A percentile compares a stretch with the other conserved stretches of the same genome.
Evolutionary conservation across 495 filamentous ascomycete genomes (phyloP).

Genomic region (Tuber calosporum): DNA sequence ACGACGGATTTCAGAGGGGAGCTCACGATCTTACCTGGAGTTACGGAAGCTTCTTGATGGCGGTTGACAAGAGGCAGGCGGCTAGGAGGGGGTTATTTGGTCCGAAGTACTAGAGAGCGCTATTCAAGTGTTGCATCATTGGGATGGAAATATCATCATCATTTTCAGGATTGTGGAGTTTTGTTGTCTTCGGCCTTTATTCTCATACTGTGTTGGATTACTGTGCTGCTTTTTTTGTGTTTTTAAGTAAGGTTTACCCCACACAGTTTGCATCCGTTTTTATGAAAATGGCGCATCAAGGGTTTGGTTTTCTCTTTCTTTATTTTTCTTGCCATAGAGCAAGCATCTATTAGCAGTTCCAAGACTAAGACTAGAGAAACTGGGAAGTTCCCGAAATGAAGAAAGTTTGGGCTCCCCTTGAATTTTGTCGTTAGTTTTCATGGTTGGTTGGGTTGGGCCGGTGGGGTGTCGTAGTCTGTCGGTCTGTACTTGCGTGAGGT

Average conservation of each 20-base stretch:
- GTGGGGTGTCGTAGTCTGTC: background rate
- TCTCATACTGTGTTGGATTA: background rate
- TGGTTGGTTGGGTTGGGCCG: background rate
- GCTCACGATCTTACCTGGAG: slow-evolving; percentile 47
- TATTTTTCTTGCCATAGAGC: background rate
- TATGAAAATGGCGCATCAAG: background rate
- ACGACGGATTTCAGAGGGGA: slow-evolving; percentile 42
- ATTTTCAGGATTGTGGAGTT: background rate
- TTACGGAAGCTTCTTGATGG: slow-evolving; percentile 44
- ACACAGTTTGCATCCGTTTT: background rate
- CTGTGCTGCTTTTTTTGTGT: background rate
- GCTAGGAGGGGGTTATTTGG: slow-evolving; percentile 12
- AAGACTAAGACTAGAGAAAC: background rate
- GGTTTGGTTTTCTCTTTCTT: background rate
- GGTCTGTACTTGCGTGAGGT: background rate
- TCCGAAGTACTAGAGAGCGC: background rate
- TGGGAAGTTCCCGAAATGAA: background rate
- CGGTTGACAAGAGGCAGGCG: slow-evolving; percentile 33
- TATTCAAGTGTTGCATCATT: background rate
- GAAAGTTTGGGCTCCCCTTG: background rate
- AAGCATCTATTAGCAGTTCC: background rate
- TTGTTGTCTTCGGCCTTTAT: background rate
- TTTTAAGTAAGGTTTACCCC: background rate
- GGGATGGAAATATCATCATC: background rate
- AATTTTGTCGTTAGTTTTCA: background rate